Evolutionary conservation across 495 filamentous ascomycete genomes (phyloP).

Genomic region (Recurvomyces mirabilis): DNA sequence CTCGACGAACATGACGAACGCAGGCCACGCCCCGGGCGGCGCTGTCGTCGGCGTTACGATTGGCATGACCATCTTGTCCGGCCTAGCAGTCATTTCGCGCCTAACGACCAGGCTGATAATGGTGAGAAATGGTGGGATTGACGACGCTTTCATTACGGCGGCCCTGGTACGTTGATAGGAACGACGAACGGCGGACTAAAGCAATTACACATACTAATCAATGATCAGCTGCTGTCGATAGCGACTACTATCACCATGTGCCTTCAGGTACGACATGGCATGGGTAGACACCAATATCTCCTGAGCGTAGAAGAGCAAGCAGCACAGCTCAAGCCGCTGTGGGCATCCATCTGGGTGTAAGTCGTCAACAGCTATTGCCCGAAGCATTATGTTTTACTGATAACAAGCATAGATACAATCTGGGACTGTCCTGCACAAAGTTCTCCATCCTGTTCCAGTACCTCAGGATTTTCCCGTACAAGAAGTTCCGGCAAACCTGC

Average conservation of each 20-base stretch:
- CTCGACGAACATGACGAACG: constrained; percentile 2
- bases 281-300: constrained; percentile 20
- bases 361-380: no score
- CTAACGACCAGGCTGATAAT: constrained; percentile 20
- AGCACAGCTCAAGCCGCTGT: constrained; percentile 19
- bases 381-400: no score
- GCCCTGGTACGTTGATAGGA: constrained; percentile 10
- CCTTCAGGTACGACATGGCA: constrained; percentile 19
- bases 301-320: constrained; percentile 6
- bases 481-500: constrained; percentile 18
- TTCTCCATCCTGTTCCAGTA: constrained; percentile 27
- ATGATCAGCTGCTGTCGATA: constrained; percentile 16
- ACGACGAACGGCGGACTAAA: neutral
- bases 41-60: constrained; percentile 10
- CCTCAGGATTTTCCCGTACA: constrained; percentile 19
- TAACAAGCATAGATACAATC: no score
- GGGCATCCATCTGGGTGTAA: constrained; percentile 15
- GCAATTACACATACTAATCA: no score
- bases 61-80: constrained; percentile 13
- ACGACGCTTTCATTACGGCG: constrained; percentile 20
- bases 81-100: constrained; percentile 15
- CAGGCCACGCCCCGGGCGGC: constrained; percentile 11
- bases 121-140: constrained; percentile 15
- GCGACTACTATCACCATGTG: constrained; percentile 19
- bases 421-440: constrained; percentile 23